Evolutionary conservation across 2,329 filamentous ascomycete genomes (phyloP), one percentile per base, ranked within the genome.

Genomic region (Colletotrichum sp.): DNA sequence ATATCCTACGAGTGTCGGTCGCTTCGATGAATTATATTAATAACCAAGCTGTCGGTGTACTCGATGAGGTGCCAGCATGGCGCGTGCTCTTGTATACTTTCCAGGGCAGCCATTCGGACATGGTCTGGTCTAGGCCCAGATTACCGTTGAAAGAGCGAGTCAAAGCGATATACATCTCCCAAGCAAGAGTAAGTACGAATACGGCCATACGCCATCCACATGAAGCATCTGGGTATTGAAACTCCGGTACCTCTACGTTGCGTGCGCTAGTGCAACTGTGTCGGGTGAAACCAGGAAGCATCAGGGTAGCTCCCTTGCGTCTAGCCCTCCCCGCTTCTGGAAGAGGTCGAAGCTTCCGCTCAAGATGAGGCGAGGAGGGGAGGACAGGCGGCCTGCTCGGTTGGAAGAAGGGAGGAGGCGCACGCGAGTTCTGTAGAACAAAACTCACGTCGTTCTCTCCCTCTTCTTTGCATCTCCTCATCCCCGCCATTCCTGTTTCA

Each of bases 251-350:
- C 59, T 63, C 28, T 63, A 63, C 68, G 57, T 34, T n/a, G 26
- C 68, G 26, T 52, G 59, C 68, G 59, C 68, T 70, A 63, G 68
- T 34, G 59, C 68, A 55, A 34, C 26, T 62, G 57, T 63, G 70
- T 76, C 64, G 57, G 55, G 65, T 74, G 74, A 74, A 76, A 76
- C 70, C 60, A 52, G 72, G 49, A 66, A 71, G 55, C 69, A 68
- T 68, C 69, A 69, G 34, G 73, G 70, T 63, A 63, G 68, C 36
- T 70, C 39, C 57, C 68, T 62, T 68, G 57, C 69, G 26, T 59
- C 39, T 34, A 24, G 18, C 36, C 28, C 49, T 26, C 18, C 64
- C 64, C 36, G 36, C 72, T 34, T 72, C 67, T 67, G 26, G 28
- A 55, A 60, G 28, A 24, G 30, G 15, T 36, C 39, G 71, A 72